Conservation (phyloP, 495 filamentous ascomycete genomes). For the Cladorrhinum samala region DNA sequence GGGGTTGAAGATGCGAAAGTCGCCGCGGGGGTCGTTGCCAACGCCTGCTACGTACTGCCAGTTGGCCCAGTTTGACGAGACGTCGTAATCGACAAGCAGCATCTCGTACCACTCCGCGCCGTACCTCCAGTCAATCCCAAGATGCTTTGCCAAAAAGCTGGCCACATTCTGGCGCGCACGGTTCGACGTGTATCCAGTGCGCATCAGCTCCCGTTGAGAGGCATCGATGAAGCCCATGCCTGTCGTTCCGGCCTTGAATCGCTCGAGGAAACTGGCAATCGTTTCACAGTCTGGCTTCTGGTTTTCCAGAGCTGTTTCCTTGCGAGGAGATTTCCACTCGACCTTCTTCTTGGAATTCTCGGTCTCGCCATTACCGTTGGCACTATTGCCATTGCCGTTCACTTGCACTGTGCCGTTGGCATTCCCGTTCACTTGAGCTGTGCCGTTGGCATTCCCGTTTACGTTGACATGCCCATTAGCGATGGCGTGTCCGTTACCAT, state of each 20-base stretch:
- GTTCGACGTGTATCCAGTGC: constrained; percentile 68
- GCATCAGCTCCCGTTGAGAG: constrained; percentile 58
- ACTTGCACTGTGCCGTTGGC: background rate
- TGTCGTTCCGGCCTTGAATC: constrained; percentile 57
- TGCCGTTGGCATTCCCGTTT: background rate
- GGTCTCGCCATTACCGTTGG: background rate
- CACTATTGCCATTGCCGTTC: background rate
- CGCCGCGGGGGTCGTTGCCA: constrained; percentile 63
- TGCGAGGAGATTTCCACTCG: constrained; percentile 34
- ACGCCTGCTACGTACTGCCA: constrained; percentile 73
- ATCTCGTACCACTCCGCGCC: constrained; percentile 76
- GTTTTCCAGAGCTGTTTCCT: constrained; percentile 14
- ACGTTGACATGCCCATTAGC: background rate
- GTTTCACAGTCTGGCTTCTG: constrained; percentile 27
- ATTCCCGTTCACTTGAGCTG: background rate
- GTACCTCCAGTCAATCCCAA: constrained; percentile 68
- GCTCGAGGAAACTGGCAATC: constrained; percentile 33
- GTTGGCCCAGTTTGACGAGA: constrained; percentile 67
- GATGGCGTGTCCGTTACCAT: background rate
- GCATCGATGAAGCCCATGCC: constrained; percentile 69
- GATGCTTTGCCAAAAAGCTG: constrained; percentile 61
- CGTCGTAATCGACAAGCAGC: constrained; percentile 63
- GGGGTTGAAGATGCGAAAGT: constrained; percentile 64
- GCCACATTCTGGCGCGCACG: constrained; percentile 66
- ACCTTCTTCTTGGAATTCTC: constrained; percentile 11